These are phyloP conservation scores for Trifolium fragiferum DNA, from an alignment of 306 rosid genomes.

Conservation along the genomic window DNA sequence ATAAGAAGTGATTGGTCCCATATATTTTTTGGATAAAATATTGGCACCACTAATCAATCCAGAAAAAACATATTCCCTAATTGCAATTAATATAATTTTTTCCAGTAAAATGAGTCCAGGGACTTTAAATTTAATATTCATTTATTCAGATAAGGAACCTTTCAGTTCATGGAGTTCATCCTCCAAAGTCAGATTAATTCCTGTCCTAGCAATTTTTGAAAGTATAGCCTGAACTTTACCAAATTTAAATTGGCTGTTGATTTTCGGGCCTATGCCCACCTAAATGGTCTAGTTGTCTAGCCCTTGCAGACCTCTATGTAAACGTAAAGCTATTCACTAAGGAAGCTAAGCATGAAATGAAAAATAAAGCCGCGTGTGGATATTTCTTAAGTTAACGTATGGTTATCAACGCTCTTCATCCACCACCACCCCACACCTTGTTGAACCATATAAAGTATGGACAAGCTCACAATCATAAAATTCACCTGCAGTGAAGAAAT, in stretches of 20 bases:
- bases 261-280: slow-evolving; percentile 10
- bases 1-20: slow-evolving; percentile 4
- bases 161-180: slow-evolving; percentile 32
- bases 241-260: slow-evolving; percentile 31
- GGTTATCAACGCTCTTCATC: slow-evolving; percentile 6
- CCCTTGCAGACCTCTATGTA: slow-evolving; percentile 20
- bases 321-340: slow-evolving; percentile 26
- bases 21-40: not conserved
- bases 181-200: slow-evolving; percentile 35
- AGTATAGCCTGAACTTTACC: slow-evolving; percentile 22
- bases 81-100: not conserved
- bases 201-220: slow-evolving; percentile 24
- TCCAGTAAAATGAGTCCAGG: slow-evolving; percentile 34
- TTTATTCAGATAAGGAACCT: slow-evolving; percentile 23
- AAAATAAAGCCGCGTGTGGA: slow-evolving; percentile 18
- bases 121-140: slow-evolving; percentile 28
- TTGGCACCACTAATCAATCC: slow-evolving; percentile 20
- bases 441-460: not conserved
- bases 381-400: slow-evolving; percentile 8
- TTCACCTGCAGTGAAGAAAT: slow-evolving; percentile 91
- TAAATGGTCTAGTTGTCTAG: slow-evolving; percentile 9
- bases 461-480: slow-evolving; percentile 39
- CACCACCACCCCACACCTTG: not conserved
- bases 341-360: slow-evolving; percentile 25
- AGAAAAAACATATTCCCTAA: not conserved